phyloP scores from a whole-genome alignment of 1,139 yeast genomes.

The Pichia sp. region DNA sequence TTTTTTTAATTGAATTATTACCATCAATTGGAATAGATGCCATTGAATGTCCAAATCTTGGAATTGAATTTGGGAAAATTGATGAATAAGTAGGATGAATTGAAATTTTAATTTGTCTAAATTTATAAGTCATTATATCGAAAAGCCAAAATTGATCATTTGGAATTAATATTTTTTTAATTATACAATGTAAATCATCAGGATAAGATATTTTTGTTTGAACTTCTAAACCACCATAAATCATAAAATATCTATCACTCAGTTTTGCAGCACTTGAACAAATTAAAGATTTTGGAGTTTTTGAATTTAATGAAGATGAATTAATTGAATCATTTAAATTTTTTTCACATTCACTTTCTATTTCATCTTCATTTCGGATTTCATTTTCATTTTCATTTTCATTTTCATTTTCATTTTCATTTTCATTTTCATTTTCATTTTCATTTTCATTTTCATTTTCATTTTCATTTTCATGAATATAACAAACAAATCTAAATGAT shows the following conservation, averaged over 20 bases:
- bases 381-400: no score
- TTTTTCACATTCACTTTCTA: neutral
- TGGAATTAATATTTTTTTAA: constrained; percentile 32
- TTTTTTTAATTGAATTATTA: neutral
- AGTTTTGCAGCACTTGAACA: constrained; percentile 34
- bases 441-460: neutral
- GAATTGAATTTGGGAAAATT: constrained; percentile 33
- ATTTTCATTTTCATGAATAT: constrained; percentile 13
- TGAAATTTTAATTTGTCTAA: constrained; percentile 33
- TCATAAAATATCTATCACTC: constrained; percentile 35
- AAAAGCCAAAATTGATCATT: constrained; percentile 38
- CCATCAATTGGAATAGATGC: constrained; percentile 29
- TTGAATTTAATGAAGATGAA: constrained; percentile 3
- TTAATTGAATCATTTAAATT: constrained; percentile 3
- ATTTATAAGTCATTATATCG: constrained; percentile 34
- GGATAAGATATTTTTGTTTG: constrained; percentile 28
- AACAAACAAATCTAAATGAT: constrained; percentile 24
- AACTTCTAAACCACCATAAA: constrained; percentile 44
- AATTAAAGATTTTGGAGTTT: constrained; percentile 35
- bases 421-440: neutral
- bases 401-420: neutral
- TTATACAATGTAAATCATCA: constrained; percentile 27
- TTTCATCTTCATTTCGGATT: neutral
- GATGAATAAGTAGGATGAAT: constrained; percentile 37
- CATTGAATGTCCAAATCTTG: constrained; percentile 43